These are phyloP conservation scores for Podaxis pistillaris DNA, from an alignment of 768 basidiomycete genomes.

Conservation along the genomic window DNA sequence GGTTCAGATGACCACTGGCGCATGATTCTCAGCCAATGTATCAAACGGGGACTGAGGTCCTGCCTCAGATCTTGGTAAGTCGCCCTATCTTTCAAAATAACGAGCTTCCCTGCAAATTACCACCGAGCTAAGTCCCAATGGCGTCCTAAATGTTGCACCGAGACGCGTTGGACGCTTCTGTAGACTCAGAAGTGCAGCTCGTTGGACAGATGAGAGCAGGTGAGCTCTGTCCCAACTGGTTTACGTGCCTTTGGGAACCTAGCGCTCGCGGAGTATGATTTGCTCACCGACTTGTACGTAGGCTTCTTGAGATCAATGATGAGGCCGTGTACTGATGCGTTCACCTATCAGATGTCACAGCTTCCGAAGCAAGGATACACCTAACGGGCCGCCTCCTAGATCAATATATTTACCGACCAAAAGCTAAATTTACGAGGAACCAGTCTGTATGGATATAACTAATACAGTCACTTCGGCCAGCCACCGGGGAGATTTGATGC, in stretches of 20 bases:
- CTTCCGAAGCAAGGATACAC: background rate
- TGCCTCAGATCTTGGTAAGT: conserved; percentile 1
- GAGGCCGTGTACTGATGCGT: background rate
- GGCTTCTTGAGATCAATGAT: background rate
- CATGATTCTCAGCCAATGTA: background rate
- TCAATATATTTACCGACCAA: background rate
- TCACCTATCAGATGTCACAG: background rate
- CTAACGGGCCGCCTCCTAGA: background rate
- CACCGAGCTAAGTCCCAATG: background rate
- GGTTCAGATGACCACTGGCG: conserved; percentile 4
- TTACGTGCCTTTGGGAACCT: background rate
- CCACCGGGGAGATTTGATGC: background rate
- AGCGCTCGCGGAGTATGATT: background rate
- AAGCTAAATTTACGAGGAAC: background rate
- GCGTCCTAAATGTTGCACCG: background rate
- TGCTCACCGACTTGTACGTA: background rate
- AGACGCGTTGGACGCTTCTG: background rate
- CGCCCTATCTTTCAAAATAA: background rate
- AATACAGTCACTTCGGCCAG: background rate
- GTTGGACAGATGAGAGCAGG: background rate
- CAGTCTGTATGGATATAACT: background rate
- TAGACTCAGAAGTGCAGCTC: too few relatives aligned
- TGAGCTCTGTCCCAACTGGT: background rate
- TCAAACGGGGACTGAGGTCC: background rate
- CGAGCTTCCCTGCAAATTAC: background rate